phyloP scores from a whole-genome alignment of 768 basidiomycete genomes.

The Leccinum truebloodii region DNA sequence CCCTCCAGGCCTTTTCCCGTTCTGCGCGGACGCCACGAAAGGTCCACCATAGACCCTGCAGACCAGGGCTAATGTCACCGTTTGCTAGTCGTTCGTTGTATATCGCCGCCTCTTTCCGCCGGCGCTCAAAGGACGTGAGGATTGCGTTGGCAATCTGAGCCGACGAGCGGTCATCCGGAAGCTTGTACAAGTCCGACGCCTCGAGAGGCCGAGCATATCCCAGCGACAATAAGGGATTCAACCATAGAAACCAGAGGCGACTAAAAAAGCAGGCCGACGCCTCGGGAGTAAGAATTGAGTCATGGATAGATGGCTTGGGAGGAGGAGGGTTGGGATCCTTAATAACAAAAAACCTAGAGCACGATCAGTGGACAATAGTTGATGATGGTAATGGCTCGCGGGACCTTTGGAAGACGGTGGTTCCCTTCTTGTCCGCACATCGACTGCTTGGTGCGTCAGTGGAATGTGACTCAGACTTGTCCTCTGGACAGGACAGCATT shows the following conservation, averaged over 20 bases:
- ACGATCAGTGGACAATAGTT: background rate
- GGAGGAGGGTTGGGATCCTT: slow-evolving; percentile 34
- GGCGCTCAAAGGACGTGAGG: slow-evolving; percentile 59
- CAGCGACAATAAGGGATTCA: slow-evolving; percentile 66
- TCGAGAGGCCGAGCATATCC: slow-evolving; percentile 84
- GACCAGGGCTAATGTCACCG: slow-evolving; percentile 62
- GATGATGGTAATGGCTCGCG: background rate
- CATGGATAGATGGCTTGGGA: slow-evolving; percentile 55
- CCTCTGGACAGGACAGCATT: slow-evolving; percentile 10
- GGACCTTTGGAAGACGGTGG: slow-evolving; percentile 5
- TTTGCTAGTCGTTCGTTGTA: slow-evolving; percentile 72
- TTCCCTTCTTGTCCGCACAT: background rate
- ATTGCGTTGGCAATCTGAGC: slow-evolving; percentile 63
- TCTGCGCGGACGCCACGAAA: slow-evolving; percentile 48
- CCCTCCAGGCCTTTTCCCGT: slow-evolving; percentile 65
- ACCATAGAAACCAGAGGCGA: slow-evolving; percentile 72
- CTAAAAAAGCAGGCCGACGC: slow-evolving; percentile 59
- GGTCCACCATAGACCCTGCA: slow-evolving; percentile 59
- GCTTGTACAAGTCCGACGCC: slow-evolving; percentile 77
- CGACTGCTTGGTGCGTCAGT: background rate
- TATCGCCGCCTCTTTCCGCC: slow-evolving; percentile 54
- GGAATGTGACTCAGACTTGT: background rate
- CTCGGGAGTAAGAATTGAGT: slow-evolving; percentile 66
- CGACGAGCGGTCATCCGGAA: slow-evolving; percentile 63
- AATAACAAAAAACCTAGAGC: slow-evolving; percentile 12